Evolutionary conservation across 2,329 filamentous ascomycete species (phyloP).

Genomic region (Furcasterigmium furcatum): DNA sequence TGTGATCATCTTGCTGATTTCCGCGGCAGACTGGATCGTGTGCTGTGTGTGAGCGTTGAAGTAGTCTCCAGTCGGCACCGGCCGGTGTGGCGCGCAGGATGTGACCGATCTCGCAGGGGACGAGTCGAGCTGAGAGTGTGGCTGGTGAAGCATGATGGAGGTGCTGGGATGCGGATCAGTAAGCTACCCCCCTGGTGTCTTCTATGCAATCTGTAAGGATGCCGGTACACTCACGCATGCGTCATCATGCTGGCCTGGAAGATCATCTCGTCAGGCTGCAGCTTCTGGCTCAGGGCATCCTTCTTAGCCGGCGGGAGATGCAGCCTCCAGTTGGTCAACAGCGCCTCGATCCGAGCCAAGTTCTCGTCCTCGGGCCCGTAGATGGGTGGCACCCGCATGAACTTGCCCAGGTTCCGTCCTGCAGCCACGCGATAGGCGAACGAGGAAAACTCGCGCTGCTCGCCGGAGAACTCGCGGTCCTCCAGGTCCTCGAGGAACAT

Average conservation of each 20-base stretch:
- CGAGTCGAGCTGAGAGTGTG: conserved; percentile 70
- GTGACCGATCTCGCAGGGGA: conserved; percentile 56
- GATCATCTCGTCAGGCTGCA: conserved; percentile 81
- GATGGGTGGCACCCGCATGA: conserved; percentile 58
- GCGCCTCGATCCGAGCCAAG: conserved; percentile 46
- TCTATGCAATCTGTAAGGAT: not conserved
- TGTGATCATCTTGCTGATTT: conserved; percentile 71
- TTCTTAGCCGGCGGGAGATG: conserved; percentile 72
- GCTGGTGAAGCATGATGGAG: conserved; percentile 75
- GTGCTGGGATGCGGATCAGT: conserved; percentile 33
- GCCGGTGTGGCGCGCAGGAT: conserved; percentile 61
- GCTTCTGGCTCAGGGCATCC: conserved; percentile 65
- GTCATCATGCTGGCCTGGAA: conserved; percentile 87
- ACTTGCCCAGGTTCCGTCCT: conserved; percentile 71
- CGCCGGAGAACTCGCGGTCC: conserved; percentile 67
- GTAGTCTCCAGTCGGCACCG: conserved; percentile 42
- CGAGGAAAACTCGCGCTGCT: conserved; percentile 73
- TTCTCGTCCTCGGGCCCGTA: conserved; percentile 52
- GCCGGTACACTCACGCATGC: conserved; percentile 40
- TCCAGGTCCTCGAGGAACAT: conserved; percentile 73
- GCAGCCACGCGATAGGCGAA: conserved; percentile 83
- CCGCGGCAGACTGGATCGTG: conserved; percentile 74
- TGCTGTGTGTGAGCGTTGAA: conserved; percentile 74
- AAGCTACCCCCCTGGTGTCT: not conserved
- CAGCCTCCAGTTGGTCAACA: conserved; percentile 71